Percentiles rank a stretch among this genome's conserved stretches.
Evolutionary conservation across 1,284 basidiomycete species (phyloP).

Genomic region (Ustilago shanxiensis): DNA sequence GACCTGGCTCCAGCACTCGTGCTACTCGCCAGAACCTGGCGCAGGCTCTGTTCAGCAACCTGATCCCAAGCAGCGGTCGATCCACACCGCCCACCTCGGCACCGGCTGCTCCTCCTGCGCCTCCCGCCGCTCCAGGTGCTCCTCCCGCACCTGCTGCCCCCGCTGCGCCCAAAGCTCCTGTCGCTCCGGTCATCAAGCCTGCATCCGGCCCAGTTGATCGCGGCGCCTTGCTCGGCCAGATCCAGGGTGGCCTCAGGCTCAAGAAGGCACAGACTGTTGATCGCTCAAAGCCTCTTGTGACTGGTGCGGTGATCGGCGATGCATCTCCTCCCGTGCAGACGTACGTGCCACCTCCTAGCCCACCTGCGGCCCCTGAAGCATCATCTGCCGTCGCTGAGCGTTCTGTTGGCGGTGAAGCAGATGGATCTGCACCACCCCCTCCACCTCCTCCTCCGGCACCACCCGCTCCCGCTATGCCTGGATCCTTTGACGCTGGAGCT

Average conservation of each 20-base stretch:
- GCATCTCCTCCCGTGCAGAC: conserved; percentile 77
- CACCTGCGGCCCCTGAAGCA: conserved; percentile 43
- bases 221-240: conserved; percentile 82
- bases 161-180: conserved; percentile 65
- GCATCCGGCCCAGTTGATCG: conserved; percentile 74
- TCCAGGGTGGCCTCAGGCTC: conserved; percentile 83
- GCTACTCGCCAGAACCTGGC: conserved; percentile 68
- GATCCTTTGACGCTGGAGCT: conserved; percentile 58
- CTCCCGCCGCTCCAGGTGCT: conserved; percentile 62
- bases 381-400: conserved; percentile 54
- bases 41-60: conserved; percentile 66
- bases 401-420: conserved; percentile 10
- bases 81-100: conserved; percentile 55
- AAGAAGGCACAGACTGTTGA: conserved; percentile 87
- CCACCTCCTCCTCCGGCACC: conserved; percentile 70
- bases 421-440: conserved; percentile 27
- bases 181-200: conserved; percentile 58
- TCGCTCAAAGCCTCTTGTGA: conserved; percentile 78
- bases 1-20: conserved; percentile 62
- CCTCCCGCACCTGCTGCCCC: conserved; percentile 54
- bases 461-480: conserved; percentile 55
- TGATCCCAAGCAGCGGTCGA: conserved; percentile 59
- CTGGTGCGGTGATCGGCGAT: conserved; percentile 83
- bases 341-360: conserved; percentile 60
- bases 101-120: conserved; percentile 43